phyloP scores from a whole-genome alignment of 2,329 filamentous ascomycete genomes.

The Leptodontidium sp. region DNA sequence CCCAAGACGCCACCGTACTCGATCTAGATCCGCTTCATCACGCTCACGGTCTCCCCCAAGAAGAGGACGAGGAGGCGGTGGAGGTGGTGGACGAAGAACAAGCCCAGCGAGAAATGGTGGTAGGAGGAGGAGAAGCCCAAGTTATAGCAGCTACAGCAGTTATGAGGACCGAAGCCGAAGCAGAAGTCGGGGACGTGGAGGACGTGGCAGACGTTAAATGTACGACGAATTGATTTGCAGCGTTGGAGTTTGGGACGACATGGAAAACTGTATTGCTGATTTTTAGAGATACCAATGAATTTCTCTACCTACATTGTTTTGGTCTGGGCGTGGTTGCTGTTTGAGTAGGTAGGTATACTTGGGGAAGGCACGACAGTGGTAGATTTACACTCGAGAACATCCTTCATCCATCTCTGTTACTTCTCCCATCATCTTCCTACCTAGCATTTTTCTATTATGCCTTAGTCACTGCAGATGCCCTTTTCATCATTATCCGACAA shows the following conservation, averaged over 20 bases:
- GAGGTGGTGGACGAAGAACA: constrained; percentile 40
- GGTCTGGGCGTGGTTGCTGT: not conserved
- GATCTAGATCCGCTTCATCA: constrained; percentile 51
- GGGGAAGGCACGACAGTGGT: constrained; percentile 1
- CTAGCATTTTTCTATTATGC: not conserved
- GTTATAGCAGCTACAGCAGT: constrained; percentile 69
- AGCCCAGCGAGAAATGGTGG: constrained; percentile 43
- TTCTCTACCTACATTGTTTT: constrained; percentile 11
- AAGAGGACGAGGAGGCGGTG: constrained; percentile 38
- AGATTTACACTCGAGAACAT: not conserved
- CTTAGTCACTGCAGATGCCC: not conserved
- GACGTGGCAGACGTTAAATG: constrained; percentile 40
- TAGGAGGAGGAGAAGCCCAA: constrained; percentile 63
- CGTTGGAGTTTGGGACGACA: constrained; percentile 40
- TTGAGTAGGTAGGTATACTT: no score
- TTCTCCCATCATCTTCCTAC: not conserved
- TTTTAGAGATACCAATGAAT: constrained; percentile 30
- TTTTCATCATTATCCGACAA: not conserved
- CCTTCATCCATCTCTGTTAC: not conserved
- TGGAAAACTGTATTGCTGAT: constrained; percentile 24
- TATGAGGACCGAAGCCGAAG: constrained; percentile 56
- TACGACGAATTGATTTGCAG: constrained; percentile 30
- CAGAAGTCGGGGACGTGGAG: constrained; percentile 44
- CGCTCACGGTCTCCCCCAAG: constrained; percentile 49
- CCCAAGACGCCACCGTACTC: constrained; percentile 49